Percentiles rank a stretch among this genome's conserved stretches.
These are phyloP conservation scores for Amanita rimosa DNA, from an alignment of 768 basidiomycete species.

Conservation along the genomic window DNA sequence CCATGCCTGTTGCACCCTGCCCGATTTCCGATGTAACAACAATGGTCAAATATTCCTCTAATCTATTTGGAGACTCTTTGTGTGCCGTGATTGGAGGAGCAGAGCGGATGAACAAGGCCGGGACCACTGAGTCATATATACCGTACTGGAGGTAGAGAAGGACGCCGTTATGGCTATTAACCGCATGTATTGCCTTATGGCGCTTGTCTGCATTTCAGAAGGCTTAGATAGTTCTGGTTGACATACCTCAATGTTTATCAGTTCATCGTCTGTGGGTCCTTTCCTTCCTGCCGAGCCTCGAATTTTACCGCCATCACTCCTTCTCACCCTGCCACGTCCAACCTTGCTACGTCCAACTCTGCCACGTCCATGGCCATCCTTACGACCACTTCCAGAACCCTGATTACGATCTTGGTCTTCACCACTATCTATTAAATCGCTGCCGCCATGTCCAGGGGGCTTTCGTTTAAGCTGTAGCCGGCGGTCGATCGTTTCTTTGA, in stretches of 20 bases:
- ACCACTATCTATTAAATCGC: no score
- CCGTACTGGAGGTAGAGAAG: slow-evolving; percentile 8
- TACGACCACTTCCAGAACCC: slow-evolving; percentile 2
- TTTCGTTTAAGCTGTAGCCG: slow-evolving; percentile 2
- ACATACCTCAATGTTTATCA: slow-evolving; percentile 6
- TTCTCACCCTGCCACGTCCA: neutral
- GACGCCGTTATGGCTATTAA: slow-evolving; percentile 2
- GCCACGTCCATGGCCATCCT: slow-evolving; percentile 3
- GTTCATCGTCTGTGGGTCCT: slow-evolving; percentile 4
- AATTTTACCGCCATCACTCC: slow-evolving; percentile 5
- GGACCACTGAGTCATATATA: slow-evolving; percentile 6
- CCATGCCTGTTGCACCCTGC: slow-evolving; percentile 10
- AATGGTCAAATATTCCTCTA: slow-evolving; percentile 10
- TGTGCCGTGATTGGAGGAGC: slow-evolving; percentile 7
- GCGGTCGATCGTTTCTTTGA: slow-evolving; percentile 12
- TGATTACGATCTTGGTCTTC: neutral
- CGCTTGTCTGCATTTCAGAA: slow-evolving; percentile 5
- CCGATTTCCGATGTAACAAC: slow-evolving; percentile 12
- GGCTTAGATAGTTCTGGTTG: slow-evolving; percentile 6
- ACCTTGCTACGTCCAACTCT: neutral
- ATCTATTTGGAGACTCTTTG: neutral
- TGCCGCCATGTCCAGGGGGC: slow-evolving; percentile 3
- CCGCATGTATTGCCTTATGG: slow-evolving; percentile 1
- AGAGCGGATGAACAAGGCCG: slow-evolving; percentile 7
- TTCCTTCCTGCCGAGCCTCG: slow-evolving; percentile 8